These are phyloP conservation scores for Cryptosporidium felis DNA, from an alignment of 169 alveolate species.

Conservation along the genomic window DNA sequence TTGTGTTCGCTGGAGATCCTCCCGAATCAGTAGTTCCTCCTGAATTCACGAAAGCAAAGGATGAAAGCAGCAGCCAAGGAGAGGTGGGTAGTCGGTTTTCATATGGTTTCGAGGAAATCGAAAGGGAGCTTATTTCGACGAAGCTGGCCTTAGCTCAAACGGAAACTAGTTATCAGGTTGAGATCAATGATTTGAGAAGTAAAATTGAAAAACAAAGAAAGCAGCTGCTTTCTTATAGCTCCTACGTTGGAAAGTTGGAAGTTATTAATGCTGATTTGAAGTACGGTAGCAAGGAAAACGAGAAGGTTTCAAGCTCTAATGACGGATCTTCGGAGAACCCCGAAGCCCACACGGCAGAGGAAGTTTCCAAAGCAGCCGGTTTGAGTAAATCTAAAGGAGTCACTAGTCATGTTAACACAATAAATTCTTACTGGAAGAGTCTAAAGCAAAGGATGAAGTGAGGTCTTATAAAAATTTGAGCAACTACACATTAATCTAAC, in stretches of 20 bases:
- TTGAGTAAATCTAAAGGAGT: no score
- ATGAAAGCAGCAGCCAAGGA: not conserved
- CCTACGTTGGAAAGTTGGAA: slow-evolving; percentile 63
- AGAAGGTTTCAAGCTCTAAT: not conserved
- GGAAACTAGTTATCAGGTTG: slow-evolving; percentile 48
- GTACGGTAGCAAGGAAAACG: not conserved
- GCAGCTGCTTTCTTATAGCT: slow-evolving; percentile 57
- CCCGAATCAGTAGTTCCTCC: no score
- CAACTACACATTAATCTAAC: no score
- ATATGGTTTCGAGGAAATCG: slow-evolving; percentile 53
- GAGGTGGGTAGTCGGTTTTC: not conserved
- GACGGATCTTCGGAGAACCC: not conserved
- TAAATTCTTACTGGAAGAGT: slow-evolving; percentile 47
- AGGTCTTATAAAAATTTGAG: no score
- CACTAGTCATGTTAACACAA: slow-evolving; percentile 1
- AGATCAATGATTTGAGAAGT: slow-evolving; percentile 36
- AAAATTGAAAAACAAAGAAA: slow-evolving; percentile 38
- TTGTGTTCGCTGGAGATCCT: not conserved
- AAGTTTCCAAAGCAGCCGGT: no score
- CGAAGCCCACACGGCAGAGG: not conserved
- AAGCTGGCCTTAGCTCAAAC: slow-evolving; percentile 64
- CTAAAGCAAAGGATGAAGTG: slow-evolving; percentile 23
- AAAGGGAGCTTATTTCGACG: slow-evolving; percentile 47
- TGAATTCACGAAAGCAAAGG: not conserved
- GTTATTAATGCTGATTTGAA: slow-evolving; percentile 68